A percentile compares a stretch with the other conserved stretches of the same genome.
phyloP scores from a whole-genome alignment of 805 yeast species.

The Lipomyces mesembrius region DNA sequence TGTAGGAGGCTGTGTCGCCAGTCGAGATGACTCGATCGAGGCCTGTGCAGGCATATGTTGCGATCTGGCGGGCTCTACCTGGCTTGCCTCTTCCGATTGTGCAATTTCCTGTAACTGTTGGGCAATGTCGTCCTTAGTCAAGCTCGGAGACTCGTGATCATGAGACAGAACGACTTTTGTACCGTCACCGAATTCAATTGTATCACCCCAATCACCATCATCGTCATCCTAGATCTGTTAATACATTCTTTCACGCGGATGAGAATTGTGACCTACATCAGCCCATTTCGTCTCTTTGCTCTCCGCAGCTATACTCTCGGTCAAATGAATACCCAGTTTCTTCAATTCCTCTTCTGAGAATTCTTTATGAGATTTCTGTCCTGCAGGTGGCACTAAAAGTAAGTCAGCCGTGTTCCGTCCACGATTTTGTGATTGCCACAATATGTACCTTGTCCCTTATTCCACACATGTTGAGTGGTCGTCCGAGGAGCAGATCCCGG shows the following conservation, averaged over 20 bases:
- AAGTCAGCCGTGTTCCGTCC: not conserved
- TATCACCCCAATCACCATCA: slow-evolving; percentile 45
- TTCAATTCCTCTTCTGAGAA: slow-evolving; percentile 46
- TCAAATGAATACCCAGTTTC: slow-evolving; percentile 46
- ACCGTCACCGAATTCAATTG: slow-evolving; percentile 40
- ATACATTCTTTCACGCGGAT: not conserved
- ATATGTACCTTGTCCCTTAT: slow-evolving; percentile 25
- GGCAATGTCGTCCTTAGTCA: not conserved
- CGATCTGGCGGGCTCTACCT: not conserved
- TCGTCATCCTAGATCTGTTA: slow-evolving; percentile 45
- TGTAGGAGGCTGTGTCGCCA: slow-evolving; percentile 8
- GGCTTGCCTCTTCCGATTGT: not conserved
- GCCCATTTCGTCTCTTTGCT: slow-evolving; percentile 46
- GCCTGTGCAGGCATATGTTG: slow-evolving; percentile 3
- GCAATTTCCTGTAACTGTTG: not conserved
- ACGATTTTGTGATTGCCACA: not conserved
- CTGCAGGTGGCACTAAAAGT: not conserved
- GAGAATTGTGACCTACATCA: slow-evolving; percentile 29
- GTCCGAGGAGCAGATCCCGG: slow-evolving; percentile 14
- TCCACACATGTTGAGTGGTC: slow-evolving; percentile 25
- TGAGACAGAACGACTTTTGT: slow-evolving; percentile 39
- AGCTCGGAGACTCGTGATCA: slow-evolving; percentile 15
- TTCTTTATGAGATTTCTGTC: slow-evolving; percentile 24
- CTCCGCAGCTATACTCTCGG: slow-evolving; percentile 43
- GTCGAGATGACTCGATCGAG: not conserved